Evolutionary conservation across 106 monocot genomes (phyloP).

Genomic region (Platanthera zijinensis): DNA sequence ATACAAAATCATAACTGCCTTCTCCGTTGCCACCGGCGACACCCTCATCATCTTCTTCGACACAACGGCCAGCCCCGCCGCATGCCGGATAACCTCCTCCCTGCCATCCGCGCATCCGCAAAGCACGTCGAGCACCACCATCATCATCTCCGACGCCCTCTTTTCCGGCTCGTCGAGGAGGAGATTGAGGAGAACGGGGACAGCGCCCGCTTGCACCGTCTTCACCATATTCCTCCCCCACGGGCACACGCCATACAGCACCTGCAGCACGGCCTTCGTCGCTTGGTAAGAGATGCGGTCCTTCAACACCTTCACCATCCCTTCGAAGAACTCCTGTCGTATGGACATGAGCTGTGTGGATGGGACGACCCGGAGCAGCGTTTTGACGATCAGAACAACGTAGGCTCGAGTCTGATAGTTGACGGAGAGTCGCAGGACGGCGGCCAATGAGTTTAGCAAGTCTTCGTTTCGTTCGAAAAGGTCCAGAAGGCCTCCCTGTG

Average conservation of each 20-base stretch:
- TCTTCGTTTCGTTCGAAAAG: background rate
- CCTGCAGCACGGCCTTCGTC: conserved; percentile 36
- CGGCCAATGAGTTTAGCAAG: conserved; percentile 3
- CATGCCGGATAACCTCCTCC: conserved; percentile 32
- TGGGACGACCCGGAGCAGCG: conserved; percentile 14
- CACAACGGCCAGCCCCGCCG: conserved; percentile 49
- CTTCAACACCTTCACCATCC: conserved; percentile 22
- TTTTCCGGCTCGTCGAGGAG: conserved; percentile 22
- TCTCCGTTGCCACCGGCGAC: conserved; percentile 22
- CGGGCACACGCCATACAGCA: conserved; percentile 13
- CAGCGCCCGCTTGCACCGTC: conserved; percentile 34
- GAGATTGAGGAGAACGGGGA: conserved; percentile 30
- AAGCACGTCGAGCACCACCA: conserved; percentile 28
- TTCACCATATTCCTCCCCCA: conserved; percentile 30
- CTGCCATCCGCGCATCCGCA: conserved; percentile 44
- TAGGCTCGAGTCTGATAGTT: conserved; percentile 27
- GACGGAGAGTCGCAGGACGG: background rate
- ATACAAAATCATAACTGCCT: conserved; percentile 35
- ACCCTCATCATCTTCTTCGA: conserved; percentile 54
- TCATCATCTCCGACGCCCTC: conserved; percentile 29
- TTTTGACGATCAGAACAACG: conserved; percentile 27
- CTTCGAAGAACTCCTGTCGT: conserved; percentile 25
- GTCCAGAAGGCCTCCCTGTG: conserved; percentile 2
- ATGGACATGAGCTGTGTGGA: conserved; percentile 5
- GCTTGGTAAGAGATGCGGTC: conserved; percentile 33